phyloP scores from a whole-genome alignment of 192 early-diverging fungal species.

The Umbelopsis sp. region DNA sequence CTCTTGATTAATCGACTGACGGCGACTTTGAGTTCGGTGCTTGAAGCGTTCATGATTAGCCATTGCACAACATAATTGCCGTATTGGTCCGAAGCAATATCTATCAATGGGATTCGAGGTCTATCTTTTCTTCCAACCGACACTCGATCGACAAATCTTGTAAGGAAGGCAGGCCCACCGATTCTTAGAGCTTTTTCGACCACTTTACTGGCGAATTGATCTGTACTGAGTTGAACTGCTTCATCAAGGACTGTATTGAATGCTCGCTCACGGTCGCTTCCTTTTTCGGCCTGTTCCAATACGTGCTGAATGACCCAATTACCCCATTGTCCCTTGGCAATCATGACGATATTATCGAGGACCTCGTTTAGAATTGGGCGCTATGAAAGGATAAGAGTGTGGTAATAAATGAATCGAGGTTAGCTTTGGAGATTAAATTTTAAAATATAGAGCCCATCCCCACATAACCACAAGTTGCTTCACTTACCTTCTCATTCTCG shows the following conservation, averaged over 20 bases:
- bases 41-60: slow-evolving; percentile 57
- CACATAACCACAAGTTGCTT: neutral
- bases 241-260: slow-evolving; percentile 49
- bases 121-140: slow-evolving; percentile 28
- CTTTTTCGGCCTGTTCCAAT: slow-evolving; percentile 59
- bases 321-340: slow-evolving; percentile 79
- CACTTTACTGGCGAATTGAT: slow-evolving; percentile 79
- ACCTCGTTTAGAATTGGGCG: slow-evolving; percentile 65
- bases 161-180: slow-evolving; percentile 28
- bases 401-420: neutral
- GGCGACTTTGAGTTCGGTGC: slow-evolving; percentile 55
- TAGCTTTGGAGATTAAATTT: neutral
- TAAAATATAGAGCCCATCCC: too few species aligned
- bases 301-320: slow-evolving; percentile 85
- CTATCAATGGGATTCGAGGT: slow-evolving; percentile 54
- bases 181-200: slow-evolving; percentile 69
- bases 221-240: slow-evolving; percentile 59
- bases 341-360: slow-evolving; percentile 55
- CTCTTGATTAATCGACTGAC: slow-evolving; percentile 63
- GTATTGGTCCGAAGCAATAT: slow-evolving; percentile 79
- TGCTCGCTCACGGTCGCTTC: slow-evolving; percentile 53
- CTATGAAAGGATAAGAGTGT: slow-evolving; percentile 16
- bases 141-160: slow-evolving; percentile 25
- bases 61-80: slow-evolving; percentile 82
- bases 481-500: slow-evolving; percentile 60